phyloP scores from a whole-genome alignment of 805 yeast species.

The Grigorovia yakushimaensis region DNA sequence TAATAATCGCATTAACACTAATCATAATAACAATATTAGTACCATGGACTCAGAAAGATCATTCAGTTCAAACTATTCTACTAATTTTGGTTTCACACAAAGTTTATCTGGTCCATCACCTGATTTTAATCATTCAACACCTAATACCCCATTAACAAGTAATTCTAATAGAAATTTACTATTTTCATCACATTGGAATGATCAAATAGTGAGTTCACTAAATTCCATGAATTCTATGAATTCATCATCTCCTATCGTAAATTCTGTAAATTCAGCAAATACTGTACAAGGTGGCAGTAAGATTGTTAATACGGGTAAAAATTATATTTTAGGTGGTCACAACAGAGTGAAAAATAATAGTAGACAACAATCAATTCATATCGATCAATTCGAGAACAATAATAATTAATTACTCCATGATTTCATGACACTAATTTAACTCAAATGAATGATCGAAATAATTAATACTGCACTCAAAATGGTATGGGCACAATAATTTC shows the following conservation, averaged over 20 bases:
- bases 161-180: constrained; percentile 1
- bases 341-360: constrained; percentile 22
- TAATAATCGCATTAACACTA: neutral
- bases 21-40: neutral
- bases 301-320: constrained; percentile 26
- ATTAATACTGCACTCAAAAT: neutral
- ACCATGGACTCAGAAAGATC: neutral
- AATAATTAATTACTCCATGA: neutral
- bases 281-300: constrained; percentile 7
- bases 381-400: constrained; percentile 22
- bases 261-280: neutral
- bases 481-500: neutral
- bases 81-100: neutral
- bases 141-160: constrained; percentile 11
- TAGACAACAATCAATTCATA: constrained; percentile 28
- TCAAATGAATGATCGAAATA: neutral
- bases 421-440: too few species aligned
- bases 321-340: constrained; percentile 28
- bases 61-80: neutral
- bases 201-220: neutral
- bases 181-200: neutral
- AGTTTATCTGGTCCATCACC: neutral
- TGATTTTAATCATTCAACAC: constrained; percentile 5
- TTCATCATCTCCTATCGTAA: neutral
- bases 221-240: neutral